These are phyloP conservation scores for Mycena olivaceomarginata DNA, from an alignment of 768 basidiomycete species.

Conservation along the genomic window DNA sequence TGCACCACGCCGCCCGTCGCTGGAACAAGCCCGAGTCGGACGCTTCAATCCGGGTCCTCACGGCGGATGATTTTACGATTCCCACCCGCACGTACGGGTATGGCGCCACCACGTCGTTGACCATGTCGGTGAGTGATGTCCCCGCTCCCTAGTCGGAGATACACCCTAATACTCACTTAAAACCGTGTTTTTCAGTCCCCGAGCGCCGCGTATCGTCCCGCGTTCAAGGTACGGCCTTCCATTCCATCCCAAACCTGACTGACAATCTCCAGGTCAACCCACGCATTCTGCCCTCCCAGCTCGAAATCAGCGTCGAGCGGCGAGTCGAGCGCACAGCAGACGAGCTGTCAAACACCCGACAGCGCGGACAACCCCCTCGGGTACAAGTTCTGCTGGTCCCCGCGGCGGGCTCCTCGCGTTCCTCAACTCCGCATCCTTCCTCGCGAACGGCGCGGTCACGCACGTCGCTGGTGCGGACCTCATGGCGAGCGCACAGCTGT, in stretches of 20 bases:
- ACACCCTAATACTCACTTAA: too few relatives aligned
- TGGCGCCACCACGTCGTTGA: neutral
- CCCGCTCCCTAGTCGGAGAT: too few relatives aligned
- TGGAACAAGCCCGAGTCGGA: conserved; percentile 25
- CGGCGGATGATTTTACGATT: conserved; percentile 17
- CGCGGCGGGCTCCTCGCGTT: conserved; percentile 96
- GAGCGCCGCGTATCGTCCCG: conserved; percentile 15
- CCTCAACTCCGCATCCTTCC: conserved; percentile 92
- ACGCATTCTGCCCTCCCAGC: conserved; percentile 9
- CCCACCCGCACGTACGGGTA: conserved; percentile 18
- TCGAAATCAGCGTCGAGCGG: conserved; percentile 24
- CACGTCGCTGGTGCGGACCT: conserved; percentile 87
- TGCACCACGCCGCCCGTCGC: too few relatives aligned
- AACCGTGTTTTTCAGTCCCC: neutral
- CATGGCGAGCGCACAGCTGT: conserved; percentile 93
- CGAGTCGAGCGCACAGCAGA: conserved; percentile 21
- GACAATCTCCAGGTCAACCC: conserved; percentile 1
- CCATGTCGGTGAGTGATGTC: conserved; percentile 21
- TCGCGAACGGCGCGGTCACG: conserved; percentile 77
- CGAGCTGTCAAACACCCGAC: conserved; percentile 75
- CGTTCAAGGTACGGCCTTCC: conserved; percentile 21
- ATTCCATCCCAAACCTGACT: too few relatives aligned
- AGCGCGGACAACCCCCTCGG: conserved; percentile 95
- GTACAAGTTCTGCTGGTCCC: conserved; percentile 99
- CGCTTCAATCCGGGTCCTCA: neutral